phyloP scores from a whole-genome alignment of 306 rosid species.

The Lupinus albus region DNA sequence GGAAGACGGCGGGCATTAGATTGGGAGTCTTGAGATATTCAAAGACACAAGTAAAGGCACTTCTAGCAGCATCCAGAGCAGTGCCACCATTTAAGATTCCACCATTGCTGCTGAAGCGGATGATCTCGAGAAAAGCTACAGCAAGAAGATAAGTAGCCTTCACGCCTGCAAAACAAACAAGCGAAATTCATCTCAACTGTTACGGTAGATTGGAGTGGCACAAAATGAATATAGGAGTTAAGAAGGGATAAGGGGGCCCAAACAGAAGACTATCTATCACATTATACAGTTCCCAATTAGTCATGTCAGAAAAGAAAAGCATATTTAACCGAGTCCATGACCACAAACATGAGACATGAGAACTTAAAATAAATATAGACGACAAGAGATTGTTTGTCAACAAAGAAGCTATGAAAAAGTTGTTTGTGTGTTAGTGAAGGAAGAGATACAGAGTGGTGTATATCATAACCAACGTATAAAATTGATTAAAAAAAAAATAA shows the following conservation, averaged over 20 bases:
- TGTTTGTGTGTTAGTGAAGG: neutral
- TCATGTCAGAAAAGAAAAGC: neutral
- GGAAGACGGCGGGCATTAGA: constrained; percentile 94
- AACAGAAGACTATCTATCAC: constrained; percentile 19
- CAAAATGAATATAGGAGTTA: constrained; percentile 20
- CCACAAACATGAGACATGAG: constrained; percentile 12
- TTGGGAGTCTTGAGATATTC: constrained; percentile 96
- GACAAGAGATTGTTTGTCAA: constrained; percentile 28
- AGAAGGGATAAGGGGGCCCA: constrained; percentile 32
- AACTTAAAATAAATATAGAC: constrained; percentile 16
- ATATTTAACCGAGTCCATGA: neutral
- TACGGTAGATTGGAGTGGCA: neutral
- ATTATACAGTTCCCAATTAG: constrained; percentile 14
- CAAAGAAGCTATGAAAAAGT: constrained; percentile 30
- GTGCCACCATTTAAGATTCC: constrained; percentile 89
- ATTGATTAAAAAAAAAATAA: constrained; percentile 30
- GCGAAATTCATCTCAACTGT: constrained; percentile 19
- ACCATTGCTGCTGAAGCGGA: constrained; percentile 95
- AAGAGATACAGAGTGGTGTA: neutral
- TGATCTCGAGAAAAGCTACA: constrained; percentile 91
- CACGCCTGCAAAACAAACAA: constrained; percentile 65
- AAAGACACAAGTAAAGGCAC: constrained; percentile 93
- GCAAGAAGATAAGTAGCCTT: constrained; percentile 99
- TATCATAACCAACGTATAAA: constrained; percentile 18
- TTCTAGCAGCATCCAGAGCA: constrained; percentile 64